Conservation (phyloP, 225 moss, liverwort and hornwort genomes). For the Marchantia polymorpha region DNA sequence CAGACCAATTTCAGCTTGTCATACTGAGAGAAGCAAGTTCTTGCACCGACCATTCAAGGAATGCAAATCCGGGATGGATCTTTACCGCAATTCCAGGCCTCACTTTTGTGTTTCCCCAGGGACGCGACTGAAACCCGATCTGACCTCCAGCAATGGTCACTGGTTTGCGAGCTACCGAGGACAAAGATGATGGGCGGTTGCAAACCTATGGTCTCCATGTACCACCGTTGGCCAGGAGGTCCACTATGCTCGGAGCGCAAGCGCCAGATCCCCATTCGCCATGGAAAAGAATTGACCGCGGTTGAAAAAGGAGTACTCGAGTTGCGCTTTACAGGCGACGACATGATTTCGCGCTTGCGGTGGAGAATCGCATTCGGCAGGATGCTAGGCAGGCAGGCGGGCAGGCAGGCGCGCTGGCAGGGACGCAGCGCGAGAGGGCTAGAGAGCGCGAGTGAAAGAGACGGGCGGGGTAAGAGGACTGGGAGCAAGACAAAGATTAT, state of each 20-base stretch:
- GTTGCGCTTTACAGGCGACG: background rate
- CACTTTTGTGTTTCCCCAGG: background rate
- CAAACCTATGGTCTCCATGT: slow-evolving; percentile 37
- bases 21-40: background rate
- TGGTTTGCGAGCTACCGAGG: background rate
- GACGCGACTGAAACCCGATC: slow-evolving; percentile 5
- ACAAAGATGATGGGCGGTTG: background rate
- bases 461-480: background rate
- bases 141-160: background rate
- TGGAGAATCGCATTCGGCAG: background rate
- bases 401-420: too few species aligned
- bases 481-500: background rate
- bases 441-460: background rate
- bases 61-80: background rate
- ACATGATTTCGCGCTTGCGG: background rate
- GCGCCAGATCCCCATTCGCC: background rate
- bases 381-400: too few species aligned
- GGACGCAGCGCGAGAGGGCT: too few species aligned
- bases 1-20: background rate
- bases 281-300: background rate
- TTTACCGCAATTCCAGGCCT: slow-evolving; percentile 3
- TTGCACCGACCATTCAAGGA: slow-evolving; percentile 13
- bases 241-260: background rate
- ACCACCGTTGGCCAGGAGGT: slow-evolving; percentile 43
- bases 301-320: background rate